phyloP scores from a whole-genome alignment of 768 basidiomycete species.

The Termitomyces sp. region DNA sequence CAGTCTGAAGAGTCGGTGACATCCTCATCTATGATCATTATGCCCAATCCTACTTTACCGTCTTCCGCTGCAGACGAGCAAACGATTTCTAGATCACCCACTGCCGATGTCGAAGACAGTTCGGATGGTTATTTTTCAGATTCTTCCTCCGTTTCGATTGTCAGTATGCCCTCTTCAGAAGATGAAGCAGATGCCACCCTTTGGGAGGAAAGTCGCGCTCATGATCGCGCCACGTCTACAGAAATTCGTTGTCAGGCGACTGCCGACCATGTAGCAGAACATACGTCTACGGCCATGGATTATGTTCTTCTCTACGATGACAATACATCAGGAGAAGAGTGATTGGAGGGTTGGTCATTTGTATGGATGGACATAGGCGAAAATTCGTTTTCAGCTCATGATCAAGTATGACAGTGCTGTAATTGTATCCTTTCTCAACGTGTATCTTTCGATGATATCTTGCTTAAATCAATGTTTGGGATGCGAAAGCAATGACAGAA shows the following conservation, averaged over 20 bases:
- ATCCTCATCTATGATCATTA: slow-evolving; percentile 62
- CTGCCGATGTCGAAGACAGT: slow-evolving; percentile 18
- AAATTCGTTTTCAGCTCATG: not conserved
- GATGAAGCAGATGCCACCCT: slow-evolving; percentile 48
- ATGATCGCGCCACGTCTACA: slow-evolving; percentile 5
- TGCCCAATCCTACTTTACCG: slow-evolving; percentile 41
- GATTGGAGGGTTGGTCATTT: not conserved
- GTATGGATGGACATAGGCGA: not conserved
- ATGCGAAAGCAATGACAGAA: slow-evolving; percentile 22
- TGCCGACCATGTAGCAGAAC: slow-evolving; percentile 18
- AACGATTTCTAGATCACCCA: slow-evolving; percentile 9
- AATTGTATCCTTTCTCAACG: not conserved
- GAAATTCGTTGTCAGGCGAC: slow-evolving; percentile 23
- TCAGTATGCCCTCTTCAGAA: slow-evolving; percentile 55
- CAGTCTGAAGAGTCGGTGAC: slow-evolving; percentile 46
- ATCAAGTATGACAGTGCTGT: not conserved
- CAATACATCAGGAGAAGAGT: slow-evolving; percentile 48
- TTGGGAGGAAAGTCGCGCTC: slow-evolving; percentile 53
- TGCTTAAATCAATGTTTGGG: not conserved
- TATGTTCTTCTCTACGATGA: slow-evolving; percentile 75
- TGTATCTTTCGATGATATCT: not conserved
- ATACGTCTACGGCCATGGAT: slow-evolving; percentile 36
- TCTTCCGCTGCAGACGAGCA: not conserved
- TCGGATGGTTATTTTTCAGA: slow-evolving; percentile 36
- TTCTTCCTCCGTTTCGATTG: slow-evolving; percentile 47